Evolutionary conservation across 169 alveolate species (phyloP).

Genomic region (Theileria parva): DNA sequence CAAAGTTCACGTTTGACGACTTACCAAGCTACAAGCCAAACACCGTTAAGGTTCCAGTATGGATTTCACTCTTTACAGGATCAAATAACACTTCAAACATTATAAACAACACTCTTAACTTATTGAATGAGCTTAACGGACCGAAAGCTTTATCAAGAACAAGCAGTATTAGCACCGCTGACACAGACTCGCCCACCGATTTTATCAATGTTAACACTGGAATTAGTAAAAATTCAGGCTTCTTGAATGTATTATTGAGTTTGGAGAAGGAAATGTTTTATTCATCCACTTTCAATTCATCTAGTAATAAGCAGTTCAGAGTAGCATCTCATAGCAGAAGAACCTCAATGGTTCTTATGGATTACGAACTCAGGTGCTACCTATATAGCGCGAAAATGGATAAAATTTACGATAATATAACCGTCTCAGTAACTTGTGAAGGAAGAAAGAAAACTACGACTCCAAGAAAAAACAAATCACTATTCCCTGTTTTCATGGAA

Average conservation of each 20-base stretch:
- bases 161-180: conserved; percentile 14
- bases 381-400: conserved; percentile 54
- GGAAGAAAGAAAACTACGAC: conserved; percentile 19
- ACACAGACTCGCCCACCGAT: conserved; percentile 11
- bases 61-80: conserved; percentile 42
- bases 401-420: conserved; percentile 22
- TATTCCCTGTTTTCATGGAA: conserved; percentile 65
- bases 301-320: conserved; percentile 19
- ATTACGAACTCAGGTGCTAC: conserved; percentile 85
- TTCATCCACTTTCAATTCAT: conserved; percentile 9
- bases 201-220: conserved; percentile 30
- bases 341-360: conserved; percentile 74
- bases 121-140: not conserved
- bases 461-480: conserved; percentile 29
- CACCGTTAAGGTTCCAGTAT: conserved; percentile 36
- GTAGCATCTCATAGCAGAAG: conserved; percentile 65
- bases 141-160: not conserved
- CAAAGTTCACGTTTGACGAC: conserved; percentile 44
- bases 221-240: conserved; percentile 21
- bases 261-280: conserved; percentile 54
- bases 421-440: conserved; percentile 53
- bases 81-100: not conserved
- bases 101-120: conserved; percentile 2
- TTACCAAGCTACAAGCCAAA: conserved; percentile 40
- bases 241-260: conserved; percentile 50